phyloP scores from a whole-genome alignment of 1,284 basidiomycete genomes.

The Rhodofomes roseus region DNA sequence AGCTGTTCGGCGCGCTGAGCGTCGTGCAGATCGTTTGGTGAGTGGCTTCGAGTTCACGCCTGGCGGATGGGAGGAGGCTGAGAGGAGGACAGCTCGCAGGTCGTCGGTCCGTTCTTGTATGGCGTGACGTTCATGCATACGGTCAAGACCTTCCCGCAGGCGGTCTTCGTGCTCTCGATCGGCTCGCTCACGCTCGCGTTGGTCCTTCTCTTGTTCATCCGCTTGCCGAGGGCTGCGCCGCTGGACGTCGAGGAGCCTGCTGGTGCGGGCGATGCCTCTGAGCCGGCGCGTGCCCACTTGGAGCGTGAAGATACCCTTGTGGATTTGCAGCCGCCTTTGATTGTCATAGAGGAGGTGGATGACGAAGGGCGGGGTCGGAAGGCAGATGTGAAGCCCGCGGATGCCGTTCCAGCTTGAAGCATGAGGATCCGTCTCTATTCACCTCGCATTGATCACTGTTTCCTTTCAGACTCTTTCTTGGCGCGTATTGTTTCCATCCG shows the following conservation, averaged over 20 bases:
- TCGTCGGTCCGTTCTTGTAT: slow-evolving; percentile 58
- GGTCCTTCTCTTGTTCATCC: slow-evolving; percentile 40
- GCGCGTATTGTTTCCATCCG: not conserved
- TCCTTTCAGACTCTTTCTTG: not conserved
- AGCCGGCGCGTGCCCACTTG: not conserved
- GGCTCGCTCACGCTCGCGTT: slow-evolving; percentile 37
- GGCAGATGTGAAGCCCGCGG: slow-evolving; percentile 12
- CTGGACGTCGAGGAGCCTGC: slow-evolving; percentile 8
- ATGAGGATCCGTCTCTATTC: too few species aligned
- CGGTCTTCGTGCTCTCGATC: slow-evolving; percentile 50
- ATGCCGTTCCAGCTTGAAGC: not conserved
- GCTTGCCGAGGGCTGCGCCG: slow-evolving; percentile 31
- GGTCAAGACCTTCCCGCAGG: slow-evolving; percentile 51
- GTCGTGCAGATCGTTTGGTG: slow-evolving; percentile 66
- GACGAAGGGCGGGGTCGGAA: slow-evolving; percentile 13
- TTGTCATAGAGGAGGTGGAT: slow-evolving; percentile 17
- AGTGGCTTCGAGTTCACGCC: slow-evolving; percentile 17
- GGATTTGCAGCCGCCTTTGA: slow-evolving; percentile 11
- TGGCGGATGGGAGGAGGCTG: not conserved
- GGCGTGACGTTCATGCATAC: slow-evolving; percentile 59
- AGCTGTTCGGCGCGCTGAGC: slow-evolving; percentile 69
- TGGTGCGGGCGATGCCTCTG: not conserved
- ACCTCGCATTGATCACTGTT: too few species aligned
- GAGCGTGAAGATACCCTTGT: slow-evolving; percentile 21
- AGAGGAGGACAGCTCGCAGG: slow-evolving; percentile 40